Conservation (phyloP, 768 basidiomycete species). For the Mycena olivaceomarginata region DNA sequence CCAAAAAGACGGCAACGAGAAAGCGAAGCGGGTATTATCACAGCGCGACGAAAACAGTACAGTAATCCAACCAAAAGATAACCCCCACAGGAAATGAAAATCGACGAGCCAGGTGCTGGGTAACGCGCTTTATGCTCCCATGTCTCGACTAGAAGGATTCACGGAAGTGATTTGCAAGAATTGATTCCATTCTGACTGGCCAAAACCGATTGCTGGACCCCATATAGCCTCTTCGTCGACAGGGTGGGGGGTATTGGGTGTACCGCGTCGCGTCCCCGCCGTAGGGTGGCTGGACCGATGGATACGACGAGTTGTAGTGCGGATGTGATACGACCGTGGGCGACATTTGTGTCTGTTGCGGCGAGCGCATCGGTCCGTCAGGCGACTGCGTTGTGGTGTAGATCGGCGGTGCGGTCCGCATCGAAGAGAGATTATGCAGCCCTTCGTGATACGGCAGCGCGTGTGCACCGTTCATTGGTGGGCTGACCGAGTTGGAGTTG, state of each 20-base stretch:
- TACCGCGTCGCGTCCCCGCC: constrained; percentile 62
- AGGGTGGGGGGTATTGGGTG: constrained; percentile 68
- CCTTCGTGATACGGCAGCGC: constrained; percentile 63
- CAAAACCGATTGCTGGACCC: constrained; percentile 85
- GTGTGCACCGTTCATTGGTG: constrained; percentile 63
- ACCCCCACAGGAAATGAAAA: constrained; percentile 44
- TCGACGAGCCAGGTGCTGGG: neutral
- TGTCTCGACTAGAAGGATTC: no score
- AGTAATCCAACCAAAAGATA: constrained; percentile 47
- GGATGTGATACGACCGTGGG: constrained; percentile 44
- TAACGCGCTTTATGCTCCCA: no score
- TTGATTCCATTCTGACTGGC: constrained; percentile 83
- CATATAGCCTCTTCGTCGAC: constrained; percentile 82
- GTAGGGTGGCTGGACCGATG: constrained; percentile 58
- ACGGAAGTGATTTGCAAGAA: constrained; percentile 58
- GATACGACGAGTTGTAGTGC: constrained; percentile 27
- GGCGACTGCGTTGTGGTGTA: constrained; percentile 40
- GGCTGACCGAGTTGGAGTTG: constrained; percentile 76
- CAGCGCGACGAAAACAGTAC: constrained; percentile 37
- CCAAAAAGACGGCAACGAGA: constrained; percentile 41
- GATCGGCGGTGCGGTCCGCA: constrained; percentile 51
- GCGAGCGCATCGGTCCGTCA: constrained; percentile 46
- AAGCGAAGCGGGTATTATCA: constrained; percentile 39
- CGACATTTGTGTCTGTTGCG: constrained; percentile 47
- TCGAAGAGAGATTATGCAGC: constrained; percentile 51